phyloP scores from a whole-genome alignment of 2,329 filamentous ascomycete genomes.

The Sphaerulina vaccinii region DNA sequence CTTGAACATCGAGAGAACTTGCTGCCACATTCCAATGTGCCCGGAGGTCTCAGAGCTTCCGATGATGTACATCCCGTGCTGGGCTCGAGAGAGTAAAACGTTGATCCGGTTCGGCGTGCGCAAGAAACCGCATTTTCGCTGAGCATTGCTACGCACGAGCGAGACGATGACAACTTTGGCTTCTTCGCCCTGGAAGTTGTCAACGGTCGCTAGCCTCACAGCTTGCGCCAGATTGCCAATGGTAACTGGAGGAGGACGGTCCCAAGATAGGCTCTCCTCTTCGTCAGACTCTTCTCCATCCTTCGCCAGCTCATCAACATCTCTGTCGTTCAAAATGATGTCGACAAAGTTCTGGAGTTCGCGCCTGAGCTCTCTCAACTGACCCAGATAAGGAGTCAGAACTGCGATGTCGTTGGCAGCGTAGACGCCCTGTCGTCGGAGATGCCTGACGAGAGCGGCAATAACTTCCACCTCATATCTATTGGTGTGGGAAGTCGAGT shows the following conservation, averaged over 20 bases:
- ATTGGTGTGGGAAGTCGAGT: slow-evolving; percentile 52
- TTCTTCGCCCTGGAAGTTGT: slow-evolving; percentile 76
- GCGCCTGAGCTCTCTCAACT: slow-evolving; percentile 53
- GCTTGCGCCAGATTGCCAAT: slow-evolving; percentile 15
- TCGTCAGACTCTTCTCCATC: slow-evolving; percentile 10
- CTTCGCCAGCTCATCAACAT: slow-evolving; percentile 12
- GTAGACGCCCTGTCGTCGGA: slow-evolving; percentile 65
- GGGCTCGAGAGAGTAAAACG: slow-evolving; percentile 64
- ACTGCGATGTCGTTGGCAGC: slow-evolving; percentile 63
- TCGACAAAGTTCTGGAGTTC: slow-evolving; percentile 8
- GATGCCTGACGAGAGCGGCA: slow-evolving; percentile 60
- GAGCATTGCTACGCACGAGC: slow-evolving; percentile 67
- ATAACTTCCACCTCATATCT: slow-evolving; percentile 64
- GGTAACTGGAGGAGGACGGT: neutral
- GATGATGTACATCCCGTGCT: slow-evolving; percentile 71
- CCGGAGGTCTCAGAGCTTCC: slow-evolving; percentile 54
- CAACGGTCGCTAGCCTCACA: slow-evolving; percentile 44
- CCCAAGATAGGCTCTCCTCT: neutral
- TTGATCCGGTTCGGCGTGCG: slow-evolving; percentile 67
- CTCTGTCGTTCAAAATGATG: slow-evolving; percentile 60
- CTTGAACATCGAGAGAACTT: slow-evolving; percentile 56
- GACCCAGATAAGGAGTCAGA: slow-evolving; percentile 64
- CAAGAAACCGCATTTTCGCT: slow-evolving; percentile 61
- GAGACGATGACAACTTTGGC: slow-evolving; percentile 69
- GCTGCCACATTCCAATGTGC: slow-evolving; percentile 62